phyloP scores from a whole-genome alignment of 2,329 filamentous ascomycete genomes.

The Huntiella moniliformis region DNA sequence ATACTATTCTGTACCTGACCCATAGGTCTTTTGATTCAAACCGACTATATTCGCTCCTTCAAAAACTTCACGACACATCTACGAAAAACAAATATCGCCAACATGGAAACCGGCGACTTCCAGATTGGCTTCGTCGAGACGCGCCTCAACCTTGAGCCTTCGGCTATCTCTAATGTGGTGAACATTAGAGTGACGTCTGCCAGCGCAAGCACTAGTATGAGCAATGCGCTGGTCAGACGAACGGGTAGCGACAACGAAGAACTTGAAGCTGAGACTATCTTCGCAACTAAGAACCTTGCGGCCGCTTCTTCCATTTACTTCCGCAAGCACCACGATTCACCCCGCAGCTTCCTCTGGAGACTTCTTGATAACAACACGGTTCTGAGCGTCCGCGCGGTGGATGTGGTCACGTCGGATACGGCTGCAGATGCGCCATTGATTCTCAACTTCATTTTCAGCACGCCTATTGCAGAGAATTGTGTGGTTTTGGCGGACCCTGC shows the following conservation, averaged over 20 bases:
- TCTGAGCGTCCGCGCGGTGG: slow-evolving; percentile 66
- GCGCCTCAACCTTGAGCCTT: slow-evolving; percentile 61
- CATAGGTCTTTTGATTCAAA: too few species aligned
- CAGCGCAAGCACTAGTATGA: slow-evolving; percentile 20
- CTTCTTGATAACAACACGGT: slow-evolving; percentile 62
- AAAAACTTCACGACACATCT: neutral
- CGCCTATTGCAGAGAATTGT: slow-evolving; percentile 55
- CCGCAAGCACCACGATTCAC: slow-evolving; percentile 53
- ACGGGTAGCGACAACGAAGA: slow-evolving; percentile 13
- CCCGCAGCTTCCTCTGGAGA: slow-evolving; percentile 80
- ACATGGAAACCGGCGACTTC: slow-evolving; percentile 45
- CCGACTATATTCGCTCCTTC: too few species aligned
- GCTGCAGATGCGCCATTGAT: slow-evolving; percentile 54
- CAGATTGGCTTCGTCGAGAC: slow-evolving; percentile 70
- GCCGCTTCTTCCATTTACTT: slow-evolving; percentile 70
- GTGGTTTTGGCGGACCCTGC: slow-evolving; percentile 65
- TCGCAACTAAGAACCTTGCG: slow-evolving; percentile 55
- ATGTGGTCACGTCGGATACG: slow-evolving; percentile 39
- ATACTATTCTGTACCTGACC: too few species aligned
- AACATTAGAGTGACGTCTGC: slow-evolving; percentile 47
- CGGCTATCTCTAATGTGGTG: slow-evolving; percentile 48
- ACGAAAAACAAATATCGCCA: slow-evolving; percentile 25
- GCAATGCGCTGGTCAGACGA: slow-evolving; percentile 10
- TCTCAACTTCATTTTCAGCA: slow-evolving; percentile 59
- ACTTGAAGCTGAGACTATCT: slow-evolving; percentile 53